Evolutionary conservation across 2,329 filamentous ascomycete species (phyloP).

Genomic region (Clonostachys rhizophaga): DNA sequence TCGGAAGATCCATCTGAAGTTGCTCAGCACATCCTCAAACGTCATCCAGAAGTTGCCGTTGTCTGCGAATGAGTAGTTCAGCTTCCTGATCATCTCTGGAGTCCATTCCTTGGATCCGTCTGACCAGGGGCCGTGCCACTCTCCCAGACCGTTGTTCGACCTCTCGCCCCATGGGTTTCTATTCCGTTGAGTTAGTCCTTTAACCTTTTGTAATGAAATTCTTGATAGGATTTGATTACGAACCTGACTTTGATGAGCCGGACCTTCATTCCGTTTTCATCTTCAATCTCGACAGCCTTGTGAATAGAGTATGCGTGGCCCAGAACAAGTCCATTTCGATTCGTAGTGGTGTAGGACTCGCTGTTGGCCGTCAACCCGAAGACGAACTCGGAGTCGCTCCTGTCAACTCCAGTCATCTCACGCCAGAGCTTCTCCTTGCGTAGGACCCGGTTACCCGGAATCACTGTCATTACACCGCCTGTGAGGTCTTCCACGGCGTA

Average conservation of each 20-base stretch:
- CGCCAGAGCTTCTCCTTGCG: constrained; percentile 68
- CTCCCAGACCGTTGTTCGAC: constrained; percentile 29
- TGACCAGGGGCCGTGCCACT: constrained; percentile 71
- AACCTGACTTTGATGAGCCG: constrained; percentile 40
- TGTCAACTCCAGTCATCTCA: constrained; percentile 56
- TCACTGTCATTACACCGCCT: constrained; percentile 51
- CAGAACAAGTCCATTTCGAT: constrained; percentile 33
- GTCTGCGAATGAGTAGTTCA: constrained; percentile 63
- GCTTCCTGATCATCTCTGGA: constrained; percentile 62
- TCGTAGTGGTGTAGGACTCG: constrained; percentile 9
- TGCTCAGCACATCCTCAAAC: constrained; percentile 36
- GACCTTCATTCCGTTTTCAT: constrained; percentile 29
- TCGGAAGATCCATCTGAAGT: constrained; percentile 36
- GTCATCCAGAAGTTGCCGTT: constrained; percentile 53
- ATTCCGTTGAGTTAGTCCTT: constrained; percentile 4
- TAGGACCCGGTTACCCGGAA: constrained; percentile 53
- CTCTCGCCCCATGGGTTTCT: constrained; percentile 70
- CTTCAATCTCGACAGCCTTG: constrained; percentile 35
- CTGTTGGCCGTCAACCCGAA: constrained; percentile 36
- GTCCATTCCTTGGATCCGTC: constrained; percentile 74
- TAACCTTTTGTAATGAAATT: too few species aligned
- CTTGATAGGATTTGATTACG: not conserved
- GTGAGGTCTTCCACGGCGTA: constrained; percentile 43
- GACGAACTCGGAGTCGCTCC: constrained; percentile 54
- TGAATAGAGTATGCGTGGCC: constrained; percentile 48